A percentile compares a stretch with the other conserved stretches of the same genome.
Conservation (phyloP, 2,329 filamentous ascomycete genomes). For the Colletotrichum echinochloae region DNA sequence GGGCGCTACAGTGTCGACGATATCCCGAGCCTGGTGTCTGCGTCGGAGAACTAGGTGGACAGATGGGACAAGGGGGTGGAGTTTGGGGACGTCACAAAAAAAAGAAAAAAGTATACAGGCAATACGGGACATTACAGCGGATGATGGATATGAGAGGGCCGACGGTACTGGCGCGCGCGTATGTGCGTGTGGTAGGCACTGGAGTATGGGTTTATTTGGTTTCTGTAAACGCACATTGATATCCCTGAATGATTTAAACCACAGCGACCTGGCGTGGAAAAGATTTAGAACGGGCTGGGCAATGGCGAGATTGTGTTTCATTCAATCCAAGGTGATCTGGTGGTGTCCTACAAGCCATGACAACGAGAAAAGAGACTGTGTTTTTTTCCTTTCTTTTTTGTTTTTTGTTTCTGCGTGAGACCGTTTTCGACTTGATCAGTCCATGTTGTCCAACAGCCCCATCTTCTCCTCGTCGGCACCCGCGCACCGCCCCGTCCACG, state of each 20-base stretch:
- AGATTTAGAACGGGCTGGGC: slow-evolving; percentile 28
- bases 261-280: slow-evolving; percentile 30
- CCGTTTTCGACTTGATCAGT: neutral
- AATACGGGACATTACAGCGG: slow-evolving; percentile 7
- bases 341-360: neutral
- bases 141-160: neutral
- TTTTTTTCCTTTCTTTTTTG: no score
- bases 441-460: slow-evolving; percentile 11
- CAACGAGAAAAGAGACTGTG: neutral
- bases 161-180: neutral
- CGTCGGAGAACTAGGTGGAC: slow-evolving; percentile 46
- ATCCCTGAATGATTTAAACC: slow-evolving; percentile 37
- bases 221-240: slow-evolving; percentile 30
- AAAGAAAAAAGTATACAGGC: neutral
- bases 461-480: slow-evolving; percentile 46
- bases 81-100: neutral
- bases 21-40: slow-evolving; percentile 75
- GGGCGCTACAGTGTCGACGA: slow-evolving; percentile 82
- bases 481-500: neutral
- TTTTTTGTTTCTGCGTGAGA: no score
- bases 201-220: slow-evolving; percentile 1
- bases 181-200: neutral
- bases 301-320: slow-evolving; percentile 9
- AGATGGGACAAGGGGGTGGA: neutral
- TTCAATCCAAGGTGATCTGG: neutral